A percentile compares a stretch with the other conserved stretches of the same genome.
phyloP scores from a whole-genome alignment of 495 filamentous ascomycete species.

The Corynascus novoguineensis region DNA sequence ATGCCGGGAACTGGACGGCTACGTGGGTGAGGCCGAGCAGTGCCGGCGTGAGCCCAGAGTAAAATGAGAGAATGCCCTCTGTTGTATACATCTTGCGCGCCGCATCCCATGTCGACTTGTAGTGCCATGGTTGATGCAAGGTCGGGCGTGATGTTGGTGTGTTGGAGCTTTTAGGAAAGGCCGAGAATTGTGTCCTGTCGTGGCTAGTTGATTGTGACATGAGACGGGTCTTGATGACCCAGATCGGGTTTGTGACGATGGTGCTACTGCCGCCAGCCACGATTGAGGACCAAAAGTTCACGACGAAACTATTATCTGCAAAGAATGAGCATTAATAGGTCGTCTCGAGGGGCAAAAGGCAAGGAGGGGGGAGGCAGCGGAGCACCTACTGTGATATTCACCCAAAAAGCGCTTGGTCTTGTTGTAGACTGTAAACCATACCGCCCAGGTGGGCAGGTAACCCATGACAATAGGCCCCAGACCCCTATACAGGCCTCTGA shows the following conservation, averaged over 20 bases:
- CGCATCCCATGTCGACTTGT: slow-evolving; percentile 78
- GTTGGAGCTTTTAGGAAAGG: slow-evolving; percentile 40
- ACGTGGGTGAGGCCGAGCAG: slow-evolving; percentile 91
- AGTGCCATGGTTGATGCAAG: slow-evolving; percentile 74
- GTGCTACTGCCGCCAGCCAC: slow-evolving; percentile 89
- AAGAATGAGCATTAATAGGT: slow-evolving; percentile 12
- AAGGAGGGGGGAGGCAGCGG: too few species aligned
- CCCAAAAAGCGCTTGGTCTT: slow-evolving; percentile 69
- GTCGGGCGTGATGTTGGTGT: slow-evolving; percentile 46
- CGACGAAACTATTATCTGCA: slow-evolving; percentile 38
- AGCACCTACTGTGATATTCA: slow-evolving; percentile 56
- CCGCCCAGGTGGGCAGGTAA: slow-evolving; percentile 96
- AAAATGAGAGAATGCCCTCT: slow-evolving; percentile 87
- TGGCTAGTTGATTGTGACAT: slow-evolving; percentile 71
- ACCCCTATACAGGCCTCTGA: slow-evolving; percentile 88
- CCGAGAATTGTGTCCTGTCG: slow-evolving; percentile 34
- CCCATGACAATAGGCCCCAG: slow-evolving; percentile 90
- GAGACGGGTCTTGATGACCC: slow-evolving; percentile 97
- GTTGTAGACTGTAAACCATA: slow-evolving; percentile 95
- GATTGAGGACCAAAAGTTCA: slow-evolving; percentile 71
- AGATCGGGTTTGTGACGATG: slow-evolving; percentile 96
- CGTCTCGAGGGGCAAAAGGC: too few species aligned
- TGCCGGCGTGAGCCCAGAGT: slow-evolving; percentile 89
- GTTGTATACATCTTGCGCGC: slow-evolving; percentile 88
- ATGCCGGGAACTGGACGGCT: slow-evolving; percentile 94